phyloP scores from a whole-genome alignment of 1,284 basidiomycete species.

The Cryptococcus sp. region DNA sequence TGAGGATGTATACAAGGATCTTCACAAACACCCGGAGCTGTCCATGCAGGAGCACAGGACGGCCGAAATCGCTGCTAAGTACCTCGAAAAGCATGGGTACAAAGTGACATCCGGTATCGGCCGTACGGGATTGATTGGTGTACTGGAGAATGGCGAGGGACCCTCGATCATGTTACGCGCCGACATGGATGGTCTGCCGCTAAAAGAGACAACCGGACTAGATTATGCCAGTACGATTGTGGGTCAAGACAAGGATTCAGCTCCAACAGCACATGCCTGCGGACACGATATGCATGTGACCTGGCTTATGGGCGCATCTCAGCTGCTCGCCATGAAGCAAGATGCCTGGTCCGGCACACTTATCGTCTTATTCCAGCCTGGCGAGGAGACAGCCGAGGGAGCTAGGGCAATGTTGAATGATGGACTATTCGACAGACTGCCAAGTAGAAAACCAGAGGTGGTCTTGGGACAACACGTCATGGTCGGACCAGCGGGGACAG shows the following conservation, averaged over 20 bases:
- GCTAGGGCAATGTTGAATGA: not conserved
- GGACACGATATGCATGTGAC: not conserved
- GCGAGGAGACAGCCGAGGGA: not conserved
- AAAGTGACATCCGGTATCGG: not conserved
- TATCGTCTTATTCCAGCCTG: not conserved
- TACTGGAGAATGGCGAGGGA: not conserved
- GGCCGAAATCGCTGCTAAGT: not conserved
- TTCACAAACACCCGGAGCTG: not conserved
- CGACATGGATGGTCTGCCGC: not conserved
- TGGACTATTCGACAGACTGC: not conserved
- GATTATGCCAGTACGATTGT: not conserved
- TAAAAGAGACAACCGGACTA: not conserved
- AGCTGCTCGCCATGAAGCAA: not conserved
- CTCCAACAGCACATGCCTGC: not conserved
- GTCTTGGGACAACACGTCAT: not conserved
- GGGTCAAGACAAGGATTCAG: not conserved
- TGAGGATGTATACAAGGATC: not conserved
- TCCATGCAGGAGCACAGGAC: not conserved
- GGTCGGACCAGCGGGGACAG: not conserved
- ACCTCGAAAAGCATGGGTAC: not conserved
- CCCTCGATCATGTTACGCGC: not conserved
- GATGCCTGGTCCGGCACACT: not conserved
- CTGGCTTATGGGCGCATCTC: not conserved
- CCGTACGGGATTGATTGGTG: not conserved
- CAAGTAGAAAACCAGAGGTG: not conserved